Percentiles rank a stretch among this genome's conserved stretches.
These are phyloP conservation scores for Coemansia sp. DNA, from an alignment of 192 early-diverging fungal species.

Conservation along the genomic window DNA sequence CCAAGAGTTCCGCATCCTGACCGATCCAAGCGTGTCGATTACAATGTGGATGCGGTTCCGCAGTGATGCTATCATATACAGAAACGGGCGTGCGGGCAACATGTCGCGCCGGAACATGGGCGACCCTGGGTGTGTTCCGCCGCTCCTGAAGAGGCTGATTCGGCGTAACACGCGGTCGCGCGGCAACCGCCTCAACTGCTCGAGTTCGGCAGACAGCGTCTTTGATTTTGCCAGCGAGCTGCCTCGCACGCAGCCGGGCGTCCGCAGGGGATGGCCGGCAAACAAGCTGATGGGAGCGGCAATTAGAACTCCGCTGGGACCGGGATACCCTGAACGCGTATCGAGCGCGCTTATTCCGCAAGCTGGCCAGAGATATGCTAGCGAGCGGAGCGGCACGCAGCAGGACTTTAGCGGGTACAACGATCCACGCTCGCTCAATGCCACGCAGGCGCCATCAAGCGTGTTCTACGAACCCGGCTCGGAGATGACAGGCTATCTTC, in stretches of 20 bases:
- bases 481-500: conserved; percentile 5
- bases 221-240: conserved; percentile 43
- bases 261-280: conserved; percentile 7
- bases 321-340: conserved; percentile 26
- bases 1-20: conserved; percentile 57
- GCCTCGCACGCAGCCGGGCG: conserved; percentile 18
- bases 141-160: conserved; percentile 44
- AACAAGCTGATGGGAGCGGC: neutral
- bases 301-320: conserved; percentile 3
- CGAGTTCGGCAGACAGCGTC: conserved; percentile 34
- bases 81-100: conserved; percentile 7
- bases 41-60: conserved; percentile 59
- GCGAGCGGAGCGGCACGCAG: conserved; percentile 18
- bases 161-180: conserved; percentile 55
- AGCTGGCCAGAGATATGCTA: neutral
- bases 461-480: conserved; percentile 50
- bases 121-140: conserved; percentile 39
- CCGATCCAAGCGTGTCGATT: conserved; percentile 48
- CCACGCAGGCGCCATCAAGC: conserved; percentile 49
- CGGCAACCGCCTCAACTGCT: conserved; percentile 27
- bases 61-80: conserved; percentile 50
- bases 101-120: neutral
- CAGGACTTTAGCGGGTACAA: conserved; percentile 18
- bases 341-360: conserved; percentile 26
- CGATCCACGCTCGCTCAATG: conserved; percentile 47